Evolutionary conservation across 208 protist species (phyloP).

Genomic region (Trypanosoma rangeli): DNA sequence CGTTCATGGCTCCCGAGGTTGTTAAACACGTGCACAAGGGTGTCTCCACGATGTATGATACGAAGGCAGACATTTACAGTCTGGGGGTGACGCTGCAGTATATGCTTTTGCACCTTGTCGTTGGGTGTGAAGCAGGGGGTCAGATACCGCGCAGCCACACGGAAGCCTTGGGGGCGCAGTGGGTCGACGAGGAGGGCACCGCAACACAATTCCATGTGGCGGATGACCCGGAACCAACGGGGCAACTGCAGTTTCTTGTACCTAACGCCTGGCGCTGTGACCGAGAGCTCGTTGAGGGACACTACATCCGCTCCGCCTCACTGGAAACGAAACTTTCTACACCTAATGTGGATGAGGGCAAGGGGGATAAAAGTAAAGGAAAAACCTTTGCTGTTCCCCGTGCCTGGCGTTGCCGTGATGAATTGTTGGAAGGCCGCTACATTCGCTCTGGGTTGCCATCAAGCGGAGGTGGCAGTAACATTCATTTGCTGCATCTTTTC

Average conservation of each 20-base stretch:
- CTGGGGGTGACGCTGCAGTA: conserved; percentile 40
- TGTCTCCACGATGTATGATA: conserved; percentile 13
- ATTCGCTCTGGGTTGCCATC: not conserved
- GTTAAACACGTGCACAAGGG: not conserved
- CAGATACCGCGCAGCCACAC: not conserved
- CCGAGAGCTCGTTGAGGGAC: conserved; percentile 16
- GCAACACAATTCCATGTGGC: not conserved
- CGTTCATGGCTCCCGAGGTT: conserved; percentile 40
- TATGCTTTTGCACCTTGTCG: conserved; percentile 14
- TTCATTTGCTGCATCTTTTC: conserved; percentile 8
- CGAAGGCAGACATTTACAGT: conserved; percentile 34
- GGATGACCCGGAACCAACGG: not conserved
- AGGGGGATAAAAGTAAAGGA: not conserved
- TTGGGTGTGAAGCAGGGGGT: conserved; percentile 9
- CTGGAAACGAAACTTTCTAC: not conserved
- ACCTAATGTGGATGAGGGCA: not conserved
- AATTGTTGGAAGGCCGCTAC: conserved; percentile 9
- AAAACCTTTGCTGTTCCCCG: conserved; percentile 21
- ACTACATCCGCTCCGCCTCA: conserved; percentile 10
- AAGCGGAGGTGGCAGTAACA: not conserved
- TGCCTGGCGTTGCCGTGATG: conserved; percentile 27
- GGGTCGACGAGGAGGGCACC: conserved; percentile 29
- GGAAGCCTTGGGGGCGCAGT: conserved; percentile 26
- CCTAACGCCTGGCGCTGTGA: conserved; percentile 36
- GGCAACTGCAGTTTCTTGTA: conserved; percentile 20